Conservation (phyloP, 768 basidiomycete species). For the Tricholoma saponaceum region DNA sequence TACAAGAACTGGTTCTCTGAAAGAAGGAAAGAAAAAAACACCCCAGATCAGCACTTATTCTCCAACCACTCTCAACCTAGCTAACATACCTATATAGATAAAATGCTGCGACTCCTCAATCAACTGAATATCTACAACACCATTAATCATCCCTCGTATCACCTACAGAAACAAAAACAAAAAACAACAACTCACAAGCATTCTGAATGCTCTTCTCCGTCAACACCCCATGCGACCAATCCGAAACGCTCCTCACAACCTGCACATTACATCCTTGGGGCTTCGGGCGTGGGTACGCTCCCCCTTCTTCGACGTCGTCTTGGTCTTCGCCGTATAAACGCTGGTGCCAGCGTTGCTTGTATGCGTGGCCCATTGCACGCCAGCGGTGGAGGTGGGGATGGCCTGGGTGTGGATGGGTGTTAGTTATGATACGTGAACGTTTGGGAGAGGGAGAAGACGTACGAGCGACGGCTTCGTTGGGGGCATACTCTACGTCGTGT, state of each 20-base stretch:
- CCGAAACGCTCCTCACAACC: conserved; percentile 79
- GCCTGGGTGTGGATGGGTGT: conserved; percentile 22
- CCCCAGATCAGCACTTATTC: background rate
- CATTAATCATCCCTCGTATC: background rate
- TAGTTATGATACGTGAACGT: background rate
- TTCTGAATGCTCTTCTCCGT: conserved; percentile 91
- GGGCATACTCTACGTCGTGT: conserved; percentile 56
- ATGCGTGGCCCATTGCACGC: conserved; percentile 51
- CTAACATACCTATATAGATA: conserved; percentile 83
- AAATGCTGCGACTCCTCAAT: conserved; percentile 84
- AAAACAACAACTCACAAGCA: conserved; percentile 59
- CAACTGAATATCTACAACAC: conserved; percentile 57
- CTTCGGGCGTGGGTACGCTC: conserved; percentile 30
- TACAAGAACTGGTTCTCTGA: conserved; percentile 86
- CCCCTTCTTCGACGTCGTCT: conserved; percentile 20
- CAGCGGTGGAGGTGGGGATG: conserved; percentile 71
- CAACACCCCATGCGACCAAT: conserved; percentile 93
- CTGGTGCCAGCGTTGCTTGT: conserved; percentile 63
- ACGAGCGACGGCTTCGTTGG: conserved; percentile 66
- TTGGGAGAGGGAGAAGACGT: conserved; percentile 10
- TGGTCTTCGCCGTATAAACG: conserved; percentile 28
- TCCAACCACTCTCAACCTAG: no score
- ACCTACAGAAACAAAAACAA: background rate
- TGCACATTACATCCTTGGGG: conserved; percentile 67
- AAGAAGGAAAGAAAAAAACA: conserved; percentile 18